Conservation (phyloP, 352 stramenopile species). For the Pythium dissimile region DNA sequence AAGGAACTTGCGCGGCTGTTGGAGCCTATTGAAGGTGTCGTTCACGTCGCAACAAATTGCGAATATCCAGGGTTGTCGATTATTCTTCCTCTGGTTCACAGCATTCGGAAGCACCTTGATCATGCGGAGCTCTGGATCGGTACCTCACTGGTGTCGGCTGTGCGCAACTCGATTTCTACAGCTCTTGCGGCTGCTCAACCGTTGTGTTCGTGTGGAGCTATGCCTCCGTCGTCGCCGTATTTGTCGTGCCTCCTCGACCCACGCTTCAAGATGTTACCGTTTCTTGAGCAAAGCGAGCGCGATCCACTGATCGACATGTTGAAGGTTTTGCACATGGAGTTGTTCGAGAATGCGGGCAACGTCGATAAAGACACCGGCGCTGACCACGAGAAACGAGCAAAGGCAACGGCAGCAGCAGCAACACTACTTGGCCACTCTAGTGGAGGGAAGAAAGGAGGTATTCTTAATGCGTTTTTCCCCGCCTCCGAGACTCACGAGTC, state of each 20-base stretch:
- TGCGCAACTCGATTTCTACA: conserved; percentile 54
- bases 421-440: conserved; percentile 3
- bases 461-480: conserved; percentile 64
- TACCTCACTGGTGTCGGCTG: conserved; percentile 52
- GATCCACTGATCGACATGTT: conserved; percentile 53
- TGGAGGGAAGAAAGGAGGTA: conserved; percentile 31
- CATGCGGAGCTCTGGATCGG: conserved; percentile 60
- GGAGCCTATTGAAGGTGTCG: conserved; percentile 61
- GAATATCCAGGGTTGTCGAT: conserved; percentile 73
- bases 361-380: conserved; percentile 26
- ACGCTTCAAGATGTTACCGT: conserved; percentile 71
- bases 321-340: conserved; percentile 42
- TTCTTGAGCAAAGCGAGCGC: conserved; percentile 50
- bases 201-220: conserved; percentile 43
- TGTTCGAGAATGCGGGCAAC: conserved; percentile 32
- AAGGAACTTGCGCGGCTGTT: conserved; percentile 65
- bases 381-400: conserved; percentile 29
- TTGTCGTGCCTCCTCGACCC: conserved; percentile 67
- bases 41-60: conserved; percentile 52
- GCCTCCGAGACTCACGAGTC: conserved; percentile 36
- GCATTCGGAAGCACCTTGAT: conserved; percentile 65
- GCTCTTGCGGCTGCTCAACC: conserved; percentile 36
- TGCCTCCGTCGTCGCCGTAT: conserved; percentile 46
- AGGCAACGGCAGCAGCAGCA: conserved; percentile 14
- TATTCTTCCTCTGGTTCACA: conserved; percentile 62